These are phyloP conservation scores for Periconia macrospinosa DNA, from an alignment of 2,329 filamentous ascomycete genomes.

Conservation along the genomic window DNA sequence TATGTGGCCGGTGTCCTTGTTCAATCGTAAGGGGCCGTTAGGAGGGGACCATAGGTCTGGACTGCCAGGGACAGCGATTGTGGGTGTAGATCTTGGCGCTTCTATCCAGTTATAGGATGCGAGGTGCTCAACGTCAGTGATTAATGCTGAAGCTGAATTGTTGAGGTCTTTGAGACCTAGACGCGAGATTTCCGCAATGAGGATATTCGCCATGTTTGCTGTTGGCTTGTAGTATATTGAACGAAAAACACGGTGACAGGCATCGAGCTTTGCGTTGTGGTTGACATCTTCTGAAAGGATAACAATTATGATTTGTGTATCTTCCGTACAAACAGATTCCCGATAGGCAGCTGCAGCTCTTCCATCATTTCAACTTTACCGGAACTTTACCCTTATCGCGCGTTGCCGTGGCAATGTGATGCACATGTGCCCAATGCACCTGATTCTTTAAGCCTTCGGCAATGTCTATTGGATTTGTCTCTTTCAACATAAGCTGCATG, in stretches of 20 bases:
- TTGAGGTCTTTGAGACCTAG: constrained; percentile 12
- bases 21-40: constrained; percentile 8
- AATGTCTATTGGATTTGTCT: too few species aligned
- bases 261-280: constrained; percentile 4
- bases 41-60: constrained; percentile 45
- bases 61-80: constrained; percentile 16
- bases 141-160: constrained; percentile 20
- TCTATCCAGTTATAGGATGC: constrained; percentile 58
- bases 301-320: constrained; percentile 5
- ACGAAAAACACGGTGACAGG: constrained; percentile 6
- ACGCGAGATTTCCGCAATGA: constrained; percentile 14
- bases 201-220: constrained; percentile 8
- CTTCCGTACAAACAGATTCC: constrained; percentile 4
- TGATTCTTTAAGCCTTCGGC: too few species aligned
- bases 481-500: too few species aligned
- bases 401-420: too few species aligned
- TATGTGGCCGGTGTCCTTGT: constrained; percentile 47
- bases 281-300: constrained; percentile 1
- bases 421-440: too few species aligned
- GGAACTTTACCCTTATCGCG: constrained; percentile 7
- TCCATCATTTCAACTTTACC: constrained; percentile 7
- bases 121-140: constrained; percentile 45
- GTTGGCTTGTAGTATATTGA: constrained; percentile 9
- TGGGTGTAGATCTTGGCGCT: constrained; percentile 42
- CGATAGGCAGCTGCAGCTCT: constrained; percentile 3